Conservation (phyloP, 1,284 basidiomycete genomes). For the Ustilago tritici region DNA sequence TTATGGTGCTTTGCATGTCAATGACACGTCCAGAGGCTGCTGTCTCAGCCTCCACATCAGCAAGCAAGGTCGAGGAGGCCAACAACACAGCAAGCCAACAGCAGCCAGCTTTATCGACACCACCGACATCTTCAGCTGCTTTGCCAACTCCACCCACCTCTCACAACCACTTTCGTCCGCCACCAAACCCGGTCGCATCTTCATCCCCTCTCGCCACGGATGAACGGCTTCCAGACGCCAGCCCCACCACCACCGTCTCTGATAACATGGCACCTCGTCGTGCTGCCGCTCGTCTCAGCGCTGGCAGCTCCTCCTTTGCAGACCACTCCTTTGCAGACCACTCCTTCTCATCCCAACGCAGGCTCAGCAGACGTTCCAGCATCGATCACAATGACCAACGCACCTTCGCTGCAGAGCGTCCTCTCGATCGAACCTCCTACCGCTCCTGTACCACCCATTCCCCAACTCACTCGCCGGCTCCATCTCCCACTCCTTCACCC, state of each 20-base stretch:
- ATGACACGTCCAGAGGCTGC: slow-evolving; percentile 15
- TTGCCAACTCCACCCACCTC: slow-evolving; percentile 59
- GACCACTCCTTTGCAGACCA: slow-evolving; percentile 22
- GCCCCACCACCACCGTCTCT: slow-evolving; percentile 46
- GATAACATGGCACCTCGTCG: slow-evolving; percentile 44
- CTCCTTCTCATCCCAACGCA: slow-evolving; percentile 38
- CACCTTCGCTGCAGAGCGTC: slow-evolving; percentile 38
- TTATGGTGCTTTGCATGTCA: not conserved
- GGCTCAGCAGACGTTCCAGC: slow-evolving; percentile 43
- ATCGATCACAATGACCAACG: slow-evolving; percentile 47
- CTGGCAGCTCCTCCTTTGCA: slow-evolving; percentile 42
- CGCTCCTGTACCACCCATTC: slow-evolving; percentile 41
- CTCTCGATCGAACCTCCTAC: slow-evolving; percentile 29
- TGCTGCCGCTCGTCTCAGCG: slow-evolving; percentile 44
- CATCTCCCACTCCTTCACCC: slow-evolving; percentile 64
- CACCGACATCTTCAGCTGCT: slow-evolving; percentile 16
- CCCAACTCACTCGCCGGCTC: slow-evolving; percentile 26
- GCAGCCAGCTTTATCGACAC: slow-evolving; percentile 28
- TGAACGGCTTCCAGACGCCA: slow-evolving; percentile 32
- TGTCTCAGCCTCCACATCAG: slow-evolving; percentile 2
- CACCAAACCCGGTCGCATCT: slow-evolving; percentile 37
- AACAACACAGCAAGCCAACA: slow-evolving; percentile 9
- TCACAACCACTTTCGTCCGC: slow-evolving; percentile 51
- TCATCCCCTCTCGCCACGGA: slow-evolving; percentile 30
- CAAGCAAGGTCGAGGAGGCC: slow-evolving; percentile 1